These are phyloP conservation scores for Picea glauca DNA, from an alignment of 75 land plant genomes.

Conservation along the genomic window DNA sequence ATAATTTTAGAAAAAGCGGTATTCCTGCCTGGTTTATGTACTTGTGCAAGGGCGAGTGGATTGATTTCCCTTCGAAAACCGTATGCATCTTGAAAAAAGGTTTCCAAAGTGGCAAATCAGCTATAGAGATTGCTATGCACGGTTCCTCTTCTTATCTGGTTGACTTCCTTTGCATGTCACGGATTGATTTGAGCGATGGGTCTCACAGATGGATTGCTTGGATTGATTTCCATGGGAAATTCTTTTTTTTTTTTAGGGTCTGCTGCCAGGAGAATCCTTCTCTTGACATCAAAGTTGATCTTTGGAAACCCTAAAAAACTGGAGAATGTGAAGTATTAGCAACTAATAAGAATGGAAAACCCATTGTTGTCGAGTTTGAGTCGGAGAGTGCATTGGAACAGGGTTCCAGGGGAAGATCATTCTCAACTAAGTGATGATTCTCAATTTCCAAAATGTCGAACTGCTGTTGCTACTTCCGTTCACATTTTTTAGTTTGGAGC, in stretches of 20 bases:
- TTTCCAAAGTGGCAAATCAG: conserved; percentile 24
- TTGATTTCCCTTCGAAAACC: conserved; percentile 23
- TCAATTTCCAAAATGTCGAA: background rate
- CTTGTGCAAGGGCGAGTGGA: conserved; percentile 32
- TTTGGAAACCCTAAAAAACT: background rate
- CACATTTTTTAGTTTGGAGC: background rate
- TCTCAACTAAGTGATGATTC: background rate
- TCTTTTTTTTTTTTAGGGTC: conserved; percentile 47
- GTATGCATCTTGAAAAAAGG: conserved; percentile 10
- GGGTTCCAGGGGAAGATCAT: background rate
- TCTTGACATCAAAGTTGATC: background rate
- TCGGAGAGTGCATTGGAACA: conserved; percentile 6
- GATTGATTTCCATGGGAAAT: conserved; percentile 53
- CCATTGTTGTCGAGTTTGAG: conserved; percentile 3
- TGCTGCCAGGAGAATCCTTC: conserved; percentile 9
- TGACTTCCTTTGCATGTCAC: conserved; percentile 45
- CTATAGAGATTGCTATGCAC: conserved; percentile 23
- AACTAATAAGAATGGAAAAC: background rate
- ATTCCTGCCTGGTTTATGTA: conserved; percentile 37
- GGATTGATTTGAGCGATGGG: conserved; percentile 27
- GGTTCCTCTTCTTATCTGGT: conserved; percentile 27
- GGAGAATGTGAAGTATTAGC: background rate
- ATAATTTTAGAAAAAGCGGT: conserved; percentile 35
- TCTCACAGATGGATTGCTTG: conserved; percentile 41
- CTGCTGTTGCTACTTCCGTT: no score